Evolutionary conservation across 306 rosid genomes (phyloP), one percentile per base, ranked within the genome.

Genomic region (Cotoneaster glaucophyllus): DNA sequence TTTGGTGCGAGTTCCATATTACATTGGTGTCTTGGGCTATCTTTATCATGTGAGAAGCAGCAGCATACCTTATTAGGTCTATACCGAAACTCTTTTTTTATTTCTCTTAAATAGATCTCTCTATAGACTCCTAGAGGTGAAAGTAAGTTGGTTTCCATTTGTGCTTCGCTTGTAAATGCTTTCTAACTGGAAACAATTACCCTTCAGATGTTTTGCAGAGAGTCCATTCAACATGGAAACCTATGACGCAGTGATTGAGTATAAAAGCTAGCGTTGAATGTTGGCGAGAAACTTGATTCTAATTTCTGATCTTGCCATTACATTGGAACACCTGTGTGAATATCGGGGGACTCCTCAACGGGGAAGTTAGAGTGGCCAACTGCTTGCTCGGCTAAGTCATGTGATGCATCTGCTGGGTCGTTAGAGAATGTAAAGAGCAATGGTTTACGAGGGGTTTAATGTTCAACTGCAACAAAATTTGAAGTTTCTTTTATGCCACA

Each of bases 191-290:
- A 50, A 25, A 48, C 32, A 18, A 22, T 43, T 62, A 26, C 69
- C 74, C 62, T 73, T 65, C 79, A 86, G 92, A 52, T 87, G 92
- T 80, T 90, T 85, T 63, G 85, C 87, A 24, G 86, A 83, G 78
- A 80, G 88, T 75, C 65, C 80, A 1, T 81, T 85, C 65, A 86
- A 63, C 66, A 79, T 87, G 86, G 89, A 87, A 71, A 83, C 91
- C 22, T 90, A 87, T 76, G 92, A 90, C 80, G 74, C 71, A 6
- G 88, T 87, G 43, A 87, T 82, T 41, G 84, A 84, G 58, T 87
- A 87, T 73, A 68, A 61, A 70, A 67, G 61, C 24, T 61, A 24
- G 71, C 67, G 69, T 53, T 79, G 76, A 79, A 11, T 54, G 67
- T 25, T 12, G 22, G 69, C 19, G 69, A 18, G 24, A 73, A 59